Conservation (phyloP, 805 yeast genomes). For the Zygosaccharomyces siamensis region DNA sequence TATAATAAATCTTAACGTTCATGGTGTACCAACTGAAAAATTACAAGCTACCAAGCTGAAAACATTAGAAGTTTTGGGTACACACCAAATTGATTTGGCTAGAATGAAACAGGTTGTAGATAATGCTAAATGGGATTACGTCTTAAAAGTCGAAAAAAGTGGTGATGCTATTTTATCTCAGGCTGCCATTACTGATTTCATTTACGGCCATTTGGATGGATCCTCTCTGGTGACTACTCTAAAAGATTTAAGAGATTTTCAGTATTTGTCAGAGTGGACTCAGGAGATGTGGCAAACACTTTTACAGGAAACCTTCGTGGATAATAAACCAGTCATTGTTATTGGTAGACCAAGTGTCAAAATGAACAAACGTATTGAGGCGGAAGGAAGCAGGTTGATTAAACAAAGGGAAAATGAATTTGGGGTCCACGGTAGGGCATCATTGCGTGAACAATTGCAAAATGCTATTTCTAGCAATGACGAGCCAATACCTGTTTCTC, state of each 20-base stretch:
- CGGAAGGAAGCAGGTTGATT: slow-evolving; percentile 45
- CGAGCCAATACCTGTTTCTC: slow-evolving; percentile 65
- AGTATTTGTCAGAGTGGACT: slow-evolving; percentile 52
- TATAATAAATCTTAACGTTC: slow-evolving; percentile 49
- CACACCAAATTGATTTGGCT: slow-evolving; percentile 58
- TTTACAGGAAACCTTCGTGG: slow-evolving; percentile 49
- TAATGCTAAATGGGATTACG: slow-evolving; percentile 56
- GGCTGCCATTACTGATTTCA: slow-evolving; percentile 69
- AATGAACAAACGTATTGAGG: slow-evolving; percentile 50
- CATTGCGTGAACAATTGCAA: slow-evolving; percentile 48
- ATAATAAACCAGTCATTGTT: slow-evolving; percentile 60
- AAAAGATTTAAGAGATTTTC: slow-evolving; percentile 53
- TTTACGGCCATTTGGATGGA: slow-evolving; percentile 68
- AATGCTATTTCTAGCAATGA: slow-evolving; percentile 66
- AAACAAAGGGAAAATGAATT: slow-evolving; percentile 46
- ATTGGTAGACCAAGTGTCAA: slow-evolving; percentile 61
- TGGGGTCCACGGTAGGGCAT: slow-evolving; percentile 56
- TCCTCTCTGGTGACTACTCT: slow-evolving; percentile 52
- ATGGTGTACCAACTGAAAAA: slow-evolving; percentile 71
- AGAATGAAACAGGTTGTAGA: slow-evolving; percentile 66
- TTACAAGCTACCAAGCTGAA: slow-evolving; percentile 50
- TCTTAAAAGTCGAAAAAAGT: slow-evolving; percentile 58
- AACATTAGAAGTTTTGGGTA: slow-evolving; percentile 46
- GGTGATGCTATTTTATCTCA: slow-evolving; percentile 53
- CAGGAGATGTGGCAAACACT: slow-evolving; percentile 61